Evolutionary conservation across 75 land plant genomes (phyloP).

Genomic region (Isoetes taiwanensis): DNA sequence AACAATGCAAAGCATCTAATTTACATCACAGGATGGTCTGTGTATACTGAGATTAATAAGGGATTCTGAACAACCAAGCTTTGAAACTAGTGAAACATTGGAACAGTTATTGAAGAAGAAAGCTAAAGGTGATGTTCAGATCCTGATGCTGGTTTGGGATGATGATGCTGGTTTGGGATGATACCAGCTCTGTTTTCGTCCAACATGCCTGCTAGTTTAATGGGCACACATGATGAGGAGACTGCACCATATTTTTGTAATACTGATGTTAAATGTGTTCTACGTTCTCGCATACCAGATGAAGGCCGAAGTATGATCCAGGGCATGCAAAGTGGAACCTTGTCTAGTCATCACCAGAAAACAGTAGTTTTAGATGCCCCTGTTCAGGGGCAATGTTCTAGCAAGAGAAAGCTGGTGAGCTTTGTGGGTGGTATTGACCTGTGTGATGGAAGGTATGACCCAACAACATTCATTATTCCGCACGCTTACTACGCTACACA

Average conservation of each 20-base stretch:
- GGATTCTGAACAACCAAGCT: constrained; percentile 43
- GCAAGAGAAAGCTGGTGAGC: constrained; percentile 34
- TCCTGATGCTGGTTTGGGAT: constrained; percentile 53
- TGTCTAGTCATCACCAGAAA: constrained; percentile 97
- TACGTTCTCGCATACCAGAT: constrained; percentile 34
- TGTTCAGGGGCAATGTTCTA: constrained; percentile 30
- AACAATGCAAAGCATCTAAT: constrained; percentile 5
- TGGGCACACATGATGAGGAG: constrained; percentile 43
- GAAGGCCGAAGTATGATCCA: constrained; percentile 19
- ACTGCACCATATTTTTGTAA: constrained; percentile 20
- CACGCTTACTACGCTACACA: constrained; percentile 29
- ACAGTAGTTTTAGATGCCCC: constrained; percentile 64
- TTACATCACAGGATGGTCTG: constrained; percentile 17
- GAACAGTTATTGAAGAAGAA: constrained; percentile 67
- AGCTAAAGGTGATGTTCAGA: constrained; percentile 61
- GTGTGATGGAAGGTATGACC: constrained; percentile 64
- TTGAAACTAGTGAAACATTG: constrained; percentile 43
- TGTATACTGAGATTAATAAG: constrained; percentile 21
- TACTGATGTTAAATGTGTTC: constrained; percentile 28
- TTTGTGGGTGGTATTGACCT: constrained; percentile 73
- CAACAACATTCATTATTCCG: constrained; percentile 43
- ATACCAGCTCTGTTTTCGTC: constrained; percentile 41
- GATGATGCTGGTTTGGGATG: constrained; percentile 50
- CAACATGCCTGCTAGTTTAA: constrained; percentile 13
- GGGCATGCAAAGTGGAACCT: constrained; percentile 44